Evolutionary conservation across 306 rosid genomes (phyloP).

Genomic region (Sicyos edulis): DNA sequence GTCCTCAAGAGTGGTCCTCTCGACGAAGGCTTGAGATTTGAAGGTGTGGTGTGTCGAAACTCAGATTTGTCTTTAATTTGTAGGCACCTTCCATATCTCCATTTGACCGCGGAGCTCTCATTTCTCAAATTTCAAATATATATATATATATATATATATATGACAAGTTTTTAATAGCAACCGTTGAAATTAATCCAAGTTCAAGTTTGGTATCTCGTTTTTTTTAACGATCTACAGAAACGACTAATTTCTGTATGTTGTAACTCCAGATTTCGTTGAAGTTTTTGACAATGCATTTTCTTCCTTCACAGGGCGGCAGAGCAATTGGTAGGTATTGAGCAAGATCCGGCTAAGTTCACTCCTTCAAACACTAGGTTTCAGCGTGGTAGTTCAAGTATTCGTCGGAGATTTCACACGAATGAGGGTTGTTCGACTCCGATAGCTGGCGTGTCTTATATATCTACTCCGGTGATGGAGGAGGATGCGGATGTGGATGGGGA

Average conservation of each 20-base stretch:
- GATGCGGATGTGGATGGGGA: constrained; percentile 73
- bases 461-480: constrained; percentile 94
- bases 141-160: too few species aligned
- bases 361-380: constrained; percentile 90
- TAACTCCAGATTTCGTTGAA: constrained; percentile 10
- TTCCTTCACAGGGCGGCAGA: constrained; percentile 70
- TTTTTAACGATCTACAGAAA: background rate
- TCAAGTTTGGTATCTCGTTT: too few species aligned
- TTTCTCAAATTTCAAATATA: too few species aligned
- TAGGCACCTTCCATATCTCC: too few species aligned
- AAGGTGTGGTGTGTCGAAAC: too few species aligned
- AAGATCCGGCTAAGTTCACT: constrained; percentile 84
- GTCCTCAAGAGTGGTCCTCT: too few species aligned
- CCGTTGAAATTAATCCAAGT: too few species aligned
- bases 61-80: too few species aligned
- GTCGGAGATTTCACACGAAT: constrained; percentile 60
- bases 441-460: constrained; percentile 67
- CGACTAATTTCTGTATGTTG: background rate
- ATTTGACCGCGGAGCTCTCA: too few species aligned
- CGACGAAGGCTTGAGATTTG: too few species aligned
- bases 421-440: constrained; percentile 53
- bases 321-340: constrained; percentile 79
- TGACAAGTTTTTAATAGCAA: background rate
- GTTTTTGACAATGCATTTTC: constrained; percentile 14
- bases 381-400: constrained; percentile 94